phyloP scores from a whole-genome alignment of 2,329 filamentous ascomycete species.

The Epichloe typhina region DNA sequence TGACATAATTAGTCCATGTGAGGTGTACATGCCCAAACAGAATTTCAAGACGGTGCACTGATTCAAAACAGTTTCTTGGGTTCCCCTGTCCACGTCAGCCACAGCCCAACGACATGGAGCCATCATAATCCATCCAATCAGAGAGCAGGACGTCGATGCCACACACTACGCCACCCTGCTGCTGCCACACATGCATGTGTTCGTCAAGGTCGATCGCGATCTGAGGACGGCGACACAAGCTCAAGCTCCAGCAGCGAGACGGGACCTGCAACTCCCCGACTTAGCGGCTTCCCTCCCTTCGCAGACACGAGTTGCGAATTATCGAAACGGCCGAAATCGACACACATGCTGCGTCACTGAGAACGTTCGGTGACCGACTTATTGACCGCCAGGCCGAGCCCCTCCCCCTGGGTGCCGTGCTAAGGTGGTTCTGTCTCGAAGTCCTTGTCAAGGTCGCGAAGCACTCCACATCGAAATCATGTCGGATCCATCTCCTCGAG shows the following conservation, averaged over 20 bases:
- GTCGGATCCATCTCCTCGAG: constrained; percentile 39
- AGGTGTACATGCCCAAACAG: too few relatives aligned
- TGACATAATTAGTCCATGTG: too few relatives aligned
- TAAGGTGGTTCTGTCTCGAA: constrained; percentile 1
- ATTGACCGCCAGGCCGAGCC: constrained; percentile 5
- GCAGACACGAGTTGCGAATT: not conserved
- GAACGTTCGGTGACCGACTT: not conserved
- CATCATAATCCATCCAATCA: too few relatives aligned
- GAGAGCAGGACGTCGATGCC: too few relatives aligned
- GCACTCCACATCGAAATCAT: constrained; percentile 11
- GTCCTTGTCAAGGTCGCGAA: not conserved
- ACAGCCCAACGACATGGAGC: too few relatives aligned
- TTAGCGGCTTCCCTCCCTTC: too few relatives aligned
- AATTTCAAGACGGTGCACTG: too few relatives aligned
- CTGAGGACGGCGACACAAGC: not conserved
- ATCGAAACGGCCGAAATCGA: not conserved
- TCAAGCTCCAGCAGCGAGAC: not conserved
- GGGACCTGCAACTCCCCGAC: too few relatives aligned
- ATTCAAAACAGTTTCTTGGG: too few relatives aligned
- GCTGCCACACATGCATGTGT: not conserved
- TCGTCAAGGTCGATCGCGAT: not conserved
- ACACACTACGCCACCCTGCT: too few relatives aligned
- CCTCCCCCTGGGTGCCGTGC: constrained; percentile 3
- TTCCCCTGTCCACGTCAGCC: too few relatives aligned
- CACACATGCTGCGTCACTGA: not conserved